A percentile compares a stretch with the other conserved stretches of the same genome.
These are phyloP conservation scores for Acacia acuminata DNA, from an alignment of 306 rosid genomes.

Conservation along the genomic window DNA sequence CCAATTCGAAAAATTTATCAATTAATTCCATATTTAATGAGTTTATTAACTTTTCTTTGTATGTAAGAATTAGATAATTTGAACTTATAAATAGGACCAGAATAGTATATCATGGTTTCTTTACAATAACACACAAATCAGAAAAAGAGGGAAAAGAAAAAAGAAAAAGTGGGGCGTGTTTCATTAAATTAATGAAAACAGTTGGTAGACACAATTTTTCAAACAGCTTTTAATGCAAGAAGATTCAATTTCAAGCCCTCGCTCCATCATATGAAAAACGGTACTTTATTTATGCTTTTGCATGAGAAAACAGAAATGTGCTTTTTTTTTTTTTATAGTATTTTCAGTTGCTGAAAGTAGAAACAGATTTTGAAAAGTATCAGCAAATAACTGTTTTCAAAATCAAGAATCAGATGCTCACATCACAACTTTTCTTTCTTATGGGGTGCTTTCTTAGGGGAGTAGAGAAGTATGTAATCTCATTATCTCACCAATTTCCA, in stretches of 20 bases:
- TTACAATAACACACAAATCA: not conserved
- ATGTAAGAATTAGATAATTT: too few species aligned
- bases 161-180: not conserved
- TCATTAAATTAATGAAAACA: not conserved
- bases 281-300: not conserved
- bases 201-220: not conserved
- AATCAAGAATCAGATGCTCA: not conserved
- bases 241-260: not conserved
- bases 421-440: not conserved
- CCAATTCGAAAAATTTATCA: too few species aligned
- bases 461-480: not conserved
- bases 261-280: not conserved
- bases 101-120: not conserved
- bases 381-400: not conserved
- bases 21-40: too few species aligned
- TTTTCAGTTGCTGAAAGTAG: not conserved
- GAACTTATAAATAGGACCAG: too few species aligned
- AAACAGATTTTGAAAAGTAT: not conserved
- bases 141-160: not conserved
- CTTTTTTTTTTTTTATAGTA: not conserved
- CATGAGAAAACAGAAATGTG: not conserved
- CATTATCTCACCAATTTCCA: not conserved
- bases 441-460: not conserved
- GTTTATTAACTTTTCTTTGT: too few species aligned
- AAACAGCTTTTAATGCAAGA: not conserved